Base-by-base conservation (phyloP, 140 eudicot species). In the Bidens hawaiensis region DNA sequence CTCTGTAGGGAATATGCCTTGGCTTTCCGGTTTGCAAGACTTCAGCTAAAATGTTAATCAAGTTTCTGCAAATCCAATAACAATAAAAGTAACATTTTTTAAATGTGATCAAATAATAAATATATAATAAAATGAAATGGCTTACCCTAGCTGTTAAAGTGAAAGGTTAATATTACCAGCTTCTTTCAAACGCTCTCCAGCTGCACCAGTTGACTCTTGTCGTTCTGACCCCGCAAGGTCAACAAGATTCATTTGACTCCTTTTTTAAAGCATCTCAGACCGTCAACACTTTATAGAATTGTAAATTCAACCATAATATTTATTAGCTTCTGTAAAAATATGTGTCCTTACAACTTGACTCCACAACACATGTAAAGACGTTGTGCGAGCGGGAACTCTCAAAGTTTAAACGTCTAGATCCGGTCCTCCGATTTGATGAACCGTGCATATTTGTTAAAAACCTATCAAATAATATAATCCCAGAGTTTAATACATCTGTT, bases 311-410 rank as follows among this genome's bases (percentile, higher is more conserved):
- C 16, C 11, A 21, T 34, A 14, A 6, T 48, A 18, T 47, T 17
- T 24, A 21, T 10, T 42, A 42, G 9, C 46, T 9, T 42, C 18
- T 6, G 15, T 25, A n/a, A n/a, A n/a, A n/a, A n/a, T 61, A 50
- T 38, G 17, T 1, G 14, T 47, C 98, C 98, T 91, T 91, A 83
- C 95, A 76, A 10, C 88, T 86, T 62, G 99, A 87, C 78, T 93
- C 99, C 78, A 93, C 87, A 60, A 88, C 94, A 71, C 99, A 93
- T n/a, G 99, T 93, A 71, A 93, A 93, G 96, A 87, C n/a, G n/a
- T n/a, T n/a, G n/a, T n/a, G n/a, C n/a, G n/a, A n/a, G n/a, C n/a
- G n/a, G n/a, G n/a, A n/a, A 79, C 99, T 93, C 75, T 88, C 99
- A 42, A 78, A 78, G 72, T 93, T 93, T 47, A 88, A 59, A 57